Percentiles rank a stretch among this genome's conserved stretches.
Evolutionary conservation across 768 basidiomycete species (phyloP).

Genomic region (Plicaturopsis crispa): DNA sequence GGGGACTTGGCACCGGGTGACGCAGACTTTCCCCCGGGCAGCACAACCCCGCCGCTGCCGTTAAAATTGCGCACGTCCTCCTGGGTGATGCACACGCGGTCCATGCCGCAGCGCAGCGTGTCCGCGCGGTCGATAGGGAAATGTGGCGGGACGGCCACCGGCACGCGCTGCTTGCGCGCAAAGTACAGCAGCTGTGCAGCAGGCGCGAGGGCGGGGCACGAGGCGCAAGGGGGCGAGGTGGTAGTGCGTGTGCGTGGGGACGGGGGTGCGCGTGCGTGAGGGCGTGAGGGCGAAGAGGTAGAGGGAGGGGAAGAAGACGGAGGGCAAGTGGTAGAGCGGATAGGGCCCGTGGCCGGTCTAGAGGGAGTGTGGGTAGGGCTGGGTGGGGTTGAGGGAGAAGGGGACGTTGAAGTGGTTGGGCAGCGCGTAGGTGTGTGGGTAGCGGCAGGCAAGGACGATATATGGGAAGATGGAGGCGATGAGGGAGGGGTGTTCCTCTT

Average conservation of each 20-base stretch:
- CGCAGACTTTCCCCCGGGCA: no score
- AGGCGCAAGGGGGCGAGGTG: conserved; percentile 8
- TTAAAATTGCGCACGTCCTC: conserved; percentile 59
- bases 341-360: conserved; percentile 36
- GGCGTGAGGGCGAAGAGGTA: no score
- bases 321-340: conserved; percentile 31
- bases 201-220: conserved; percentile 37
- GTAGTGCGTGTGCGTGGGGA: no score
- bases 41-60: conserved; percentile 27
- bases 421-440: conserved; percentile 51
- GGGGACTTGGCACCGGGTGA: no score
- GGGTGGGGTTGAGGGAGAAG: conserved; percentile 18
- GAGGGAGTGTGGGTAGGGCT: conserved; percentile 15
- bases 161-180: conserved; percentile 42
- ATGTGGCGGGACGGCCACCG: conserved; percentile 33
- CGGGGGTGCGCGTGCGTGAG: no score
- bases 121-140: conserved; percentile 25
- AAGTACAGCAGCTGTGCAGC: conserved; percentile 63
- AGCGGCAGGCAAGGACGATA: conserved; percentile 46
- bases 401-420: conserved; percentile 56
- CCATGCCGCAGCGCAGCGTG: conserved; percentile 16
- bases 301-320: no score
- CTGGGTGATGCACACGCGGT: conserved; percentile 34
- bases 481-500: conserved; percentile 18
- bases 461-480: conserved; percentile 32